Evolutionary conservation across 2,329 filamentous ascomycete species (phyloP).

Genomic region (Stagonosporopsis vannaccii): DNA sequence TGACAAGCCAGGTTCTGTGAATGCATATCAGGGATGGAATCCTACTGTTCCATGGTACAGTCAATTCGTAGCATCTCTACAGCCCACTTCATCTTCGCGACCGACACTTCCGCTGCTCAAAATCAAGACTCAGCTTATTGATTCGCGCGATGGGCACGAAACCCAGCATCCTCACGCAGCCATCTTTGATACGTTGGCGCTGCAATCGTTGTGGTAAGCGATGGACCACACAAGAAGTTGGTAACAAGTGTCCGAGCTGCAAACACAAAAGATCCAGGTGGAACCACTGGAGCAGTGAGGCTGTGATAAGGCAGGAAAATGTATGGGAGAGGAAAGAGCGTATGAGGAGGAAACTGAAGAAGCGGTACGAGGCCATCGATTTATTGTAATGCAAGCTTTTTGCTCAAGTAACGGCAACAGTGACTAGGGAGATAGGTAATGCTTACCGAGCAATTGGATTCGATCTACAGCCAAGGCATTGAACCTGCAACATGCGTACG

Average conservation of each 20-base stretch:
- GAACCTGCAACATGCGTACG: not conserved
- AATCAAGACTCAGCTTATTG: not conserved
- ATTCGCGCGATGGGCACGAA: not conserved
- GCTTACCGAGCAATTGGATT: not conserved
- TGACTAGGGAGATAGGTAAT: not conserved
- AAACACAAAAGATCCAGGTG: not conserved
- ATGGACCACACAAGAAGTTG: conserved; percentile 2
- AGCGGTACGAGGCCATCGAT: not conserved
- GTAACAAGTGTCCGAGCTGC: conserved; percentile 4
- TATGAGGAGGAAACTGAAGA: not conserved
- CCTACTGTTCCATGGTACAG: not conserved
- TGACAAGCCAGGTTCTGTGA: not conserved
- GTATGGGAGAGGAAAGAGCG: not conserved
- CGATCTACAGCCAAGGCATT: not conserved
- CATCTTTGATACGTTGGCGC: not conserved
- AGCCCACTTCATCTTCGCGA: not conserved
- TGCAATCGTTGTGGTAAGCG: conserved; percentile 6
- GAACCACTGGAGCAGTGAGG: conserved; percentile 1
- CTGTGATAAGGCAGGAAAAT: not conserved
- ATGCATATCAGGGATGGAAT: not conserved
- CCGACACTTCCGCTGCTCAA: not conserved
- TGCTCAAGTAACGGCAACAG: not conserved
- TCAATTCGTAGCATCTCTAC: not conserved
- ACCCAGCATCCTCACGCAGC: not conserved
- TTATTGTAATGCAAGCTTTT: not conserved